phyloP scores from a whole-genome alignment of 768 basidiomycete species.

The Leccinum subtestaceum region DNA sequence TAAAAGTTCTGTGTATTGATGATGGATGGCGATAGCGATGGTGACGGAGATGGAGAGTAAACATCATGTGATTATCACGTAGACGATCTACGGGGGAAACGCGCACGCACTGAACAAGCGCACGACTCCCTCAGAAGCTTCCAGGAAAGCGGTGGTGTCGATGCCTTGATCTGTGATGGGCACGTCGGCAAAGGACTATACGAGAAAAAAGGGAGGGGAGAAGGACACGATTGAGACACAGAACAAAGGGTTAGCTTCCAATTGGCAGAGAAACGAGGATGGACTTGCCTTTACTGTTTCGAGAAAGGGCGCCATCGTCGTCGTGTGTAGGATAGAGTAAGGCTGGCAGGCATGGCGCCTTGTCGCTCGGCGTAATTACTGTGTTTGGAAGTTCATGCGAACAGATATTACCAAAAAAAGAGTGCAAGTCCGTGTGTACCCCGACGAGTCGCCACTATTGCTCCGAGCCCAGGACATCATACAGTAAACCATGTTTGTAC shows the following conservation, averaged over 20 bases:
- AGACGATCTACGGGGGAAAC: background rate
- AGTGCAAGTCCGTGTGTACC: background rate
- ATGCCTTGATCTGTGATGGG: conserved; percentile 82
- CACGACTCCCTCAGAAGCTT: conserved; percentile 85
- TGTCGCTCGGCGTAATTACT: background rate
- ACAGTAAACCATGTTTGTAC: too few species aligned
- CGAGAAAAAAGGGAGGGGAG: background rate
- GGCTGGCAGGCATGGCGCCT: background rate
- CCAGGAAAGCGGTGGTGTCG: conserved; percentile 83
- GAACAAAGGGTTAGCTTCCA: background rate
- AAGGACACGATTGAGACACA: background rate
- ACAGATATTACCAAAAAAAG: background rate
- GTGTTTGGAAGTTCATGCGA: background rate
- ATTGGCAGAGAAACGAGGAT: background rate
- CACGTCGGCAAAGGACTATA: conserved; percentile 91
- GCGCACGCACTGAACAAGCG: conserved; percentile 76
- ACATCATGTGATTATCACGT: background rate
- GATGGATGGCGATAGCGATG: background rate
- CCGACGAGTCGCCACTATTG: too few species aligned
- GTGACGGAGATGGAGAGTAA: background rate
- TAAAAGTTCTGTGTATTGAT: conserved; percentile 19
- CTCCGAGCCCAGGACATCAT: too few species aligned
- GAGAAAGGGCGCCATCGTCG: conserved; percentile 71
- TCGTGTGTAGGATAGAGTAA: conserved; percentile 3
- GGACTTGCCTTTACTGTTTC: conserved; percentile 59